phyloP scores from a whole-genome alignment of 2,329 filamentous ascomycete species.

The Periconia sp. region DNA sequence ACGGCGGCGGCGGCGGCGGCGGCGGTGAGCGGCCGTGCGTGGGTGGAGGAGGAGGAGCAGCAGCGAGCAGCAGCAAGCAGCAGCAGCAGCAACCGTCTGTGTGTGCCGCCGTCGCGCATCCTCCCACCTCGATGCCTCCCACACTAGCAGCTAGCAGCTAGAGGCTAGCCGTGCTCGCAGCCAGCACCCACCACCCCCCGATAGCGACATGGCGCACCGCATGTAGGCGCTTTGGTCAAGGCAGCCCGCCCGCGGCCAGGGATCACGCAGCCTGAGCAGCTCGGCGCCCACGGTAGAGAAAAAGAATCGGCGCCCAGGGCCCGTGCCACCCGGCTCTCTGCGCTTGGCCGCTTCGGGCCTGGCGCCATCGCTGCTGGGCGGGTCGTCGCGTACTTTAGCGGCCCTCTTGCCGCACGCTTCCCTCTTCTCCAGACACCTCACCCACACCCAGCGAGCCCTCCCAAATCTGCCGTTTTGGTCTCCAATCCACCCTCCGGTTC shows the following conservation, averaged over 20 bases:
- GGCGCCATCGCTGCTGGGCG: conserved; percentile 3
- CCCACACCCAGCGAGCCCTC: conserved; percentile 22
- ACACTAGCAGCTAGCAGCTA: too few relatives aligned
- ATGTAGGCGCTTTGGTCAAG: conserved; percentile 6
- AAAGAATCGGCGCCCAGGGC: conserved; percentile 6
- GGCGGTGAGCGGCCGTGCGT: too few relatives aligned
- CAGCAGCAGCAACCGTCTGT: too few relatives aligned
- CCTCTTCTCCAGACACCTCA: conserved; percentile 30
- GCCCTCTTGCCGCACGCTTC: conserved; percentile 14
- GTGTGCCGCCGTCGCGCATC: too few relatives aligned
- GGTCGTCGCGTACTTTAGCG: conserved; percentile 3
- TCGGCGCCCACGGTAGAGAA: conserved; percentile 1
- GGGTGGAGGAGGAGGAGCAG: too few relatives aligned
- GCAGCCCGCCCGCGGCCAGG: conserved; percentile 12
- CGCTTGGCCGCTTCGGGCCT: conserved; percentile 1
- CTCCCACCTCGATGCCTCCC: too few relatives aligned
- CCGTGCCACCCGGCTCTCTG: conserved; percentile 1
- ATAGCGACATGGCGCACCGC: too few relatives aligned
- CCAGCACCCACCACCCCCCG: not conserved
- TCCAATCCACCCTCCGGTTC: conserved; percentile 39
- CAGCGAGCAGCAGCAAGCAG: too few relatives aligned
- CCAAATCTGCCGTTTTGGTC: conserved; percentile 43
- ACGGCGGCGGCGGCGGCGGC: too few relatives aligned
- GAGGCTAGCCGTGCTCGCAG: too few relatives aligned
- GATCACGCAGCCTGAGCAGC: conserved; percentile 8